Evolutionary conservation across 2,329 filamentous ascomycete genomes (phyloP), one percentile per base, ranked within the genome.

Genomic region (Aspergillus sp.): DNA sequence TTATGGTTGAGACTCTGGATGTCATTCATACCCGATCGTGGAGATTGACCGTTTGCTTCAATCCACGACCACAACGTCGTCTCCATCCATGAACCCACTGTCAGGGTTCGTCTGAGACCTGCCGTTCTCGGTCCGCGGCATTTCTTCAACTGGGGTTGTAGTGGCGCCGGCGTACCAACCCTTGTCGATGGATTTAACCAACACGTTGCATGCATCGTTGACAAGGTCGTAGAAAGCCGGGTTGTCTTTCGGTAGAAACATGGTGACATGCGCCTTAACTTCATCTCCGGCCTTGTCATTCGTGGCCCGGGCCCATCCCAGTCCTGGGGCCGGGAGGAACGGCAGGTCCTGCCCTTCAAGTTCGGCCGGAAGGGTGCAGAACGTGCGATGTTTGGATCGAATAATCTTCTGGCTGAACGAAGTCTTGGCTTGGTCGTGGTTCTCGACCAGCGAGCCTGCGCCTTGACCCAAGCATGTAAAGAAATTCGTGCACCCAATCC

Each of bases 271-370:
- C 29, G 94, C 94, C 63, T 80, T 79, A 0, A 88, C 87, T 79
- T 98, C 95, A 67, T 96, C 91, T 11, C 77, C 80, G 0, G 90
- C 91, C 68, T 85, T 86, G 61, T 96, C 88, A 72, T 98, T 99
- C 57, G 92, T 80, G 4, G 87, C 88, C 68, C 86, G 84, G 63
- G 82, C 81, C 89, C 91, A 96, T 65, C 67, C 82, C 63, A 69
- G 85, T 77, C 61, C 83, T 76, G 64, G 56, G 45, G 66, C 69
- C 7, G 64, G 61, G 12, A 62, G 59, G 32, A 58, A 65, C 46
- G 62, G 51, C 36, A 61, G 56, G 24, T 66, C 69, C 54, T 71
- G 60, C 36, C 70, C 67, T 42, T 75, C 70, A 24, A 76, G 68
- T 75, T 81, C 83, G 64, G 83, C 82, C 2, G 92, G 92, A 56